These are phyloP conservation scores for Corchorus olitorius DNA, from an alignment of 345 rosid species.

Conservation along the genomic window DNA sequence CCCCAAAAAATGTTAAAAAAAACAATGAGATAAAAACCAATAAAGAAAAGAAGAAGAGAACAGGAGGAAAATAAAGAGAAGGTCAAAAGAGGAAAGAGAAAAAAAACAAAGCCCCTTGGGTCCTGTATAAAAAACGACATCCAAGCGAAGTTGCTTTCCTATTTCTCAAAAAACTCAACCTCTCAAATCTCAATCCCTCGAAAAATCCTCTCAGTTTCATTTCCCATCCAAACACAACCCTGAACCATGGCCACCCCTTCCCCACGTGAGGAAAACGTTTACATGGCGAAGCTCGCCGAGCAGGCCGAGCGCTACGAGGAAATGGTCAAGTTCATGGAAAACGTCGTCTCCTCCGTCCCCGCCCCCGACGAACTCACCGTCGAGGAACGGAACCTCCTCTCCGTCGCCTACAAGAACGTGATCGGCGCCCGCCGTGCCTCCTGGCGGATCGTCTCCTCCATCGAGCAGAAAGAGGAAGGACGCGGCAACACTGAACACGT, in stretches of 20 bases:
- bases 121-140: not conserved
- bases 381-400: conserved; percentile 68
- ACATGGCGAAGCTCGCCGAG: conserved; percentile 68
- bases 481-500: conserved; percentile 28
- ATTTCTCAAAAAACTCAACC: not conserved
- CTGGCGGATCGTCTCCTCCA: conserved; percentile 65
- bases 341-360: conserved; percentile 41
- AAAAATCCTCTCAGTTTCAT: not conserved
- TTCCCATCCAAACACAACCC: not conserved
- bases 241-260: conserved; percentile 18
- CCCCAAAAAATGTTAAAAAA: too few relatives aligned
- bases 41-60: not conserved
- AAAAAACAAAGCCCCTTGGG: not conserved
- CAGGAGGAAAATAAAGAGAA: not conserved
- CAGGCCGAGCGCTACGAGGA: conserved; percentile 77
- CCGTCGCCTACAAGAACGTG: conserved; percentile 75
- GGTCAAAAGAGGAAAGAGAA: not conserved
- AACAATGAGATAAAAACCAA: not conserved
- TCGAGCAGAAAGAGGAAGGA: conserved; percentile 67
- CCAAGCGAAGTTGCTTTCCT: not conserved
- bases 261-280: conserved; percentile 36
- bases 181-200: not conserved
- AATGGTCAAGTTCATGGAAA: conserved; percentile 72
- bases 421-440: conserved; percentile 69
- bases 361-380: conserved; percentile 41